A percentile compares a stretch with the other conserved stretches of the same genome.
Conservation (phyloP, 176 grass and related monocot genomes). For the Raddia distichophylla region DNA sequence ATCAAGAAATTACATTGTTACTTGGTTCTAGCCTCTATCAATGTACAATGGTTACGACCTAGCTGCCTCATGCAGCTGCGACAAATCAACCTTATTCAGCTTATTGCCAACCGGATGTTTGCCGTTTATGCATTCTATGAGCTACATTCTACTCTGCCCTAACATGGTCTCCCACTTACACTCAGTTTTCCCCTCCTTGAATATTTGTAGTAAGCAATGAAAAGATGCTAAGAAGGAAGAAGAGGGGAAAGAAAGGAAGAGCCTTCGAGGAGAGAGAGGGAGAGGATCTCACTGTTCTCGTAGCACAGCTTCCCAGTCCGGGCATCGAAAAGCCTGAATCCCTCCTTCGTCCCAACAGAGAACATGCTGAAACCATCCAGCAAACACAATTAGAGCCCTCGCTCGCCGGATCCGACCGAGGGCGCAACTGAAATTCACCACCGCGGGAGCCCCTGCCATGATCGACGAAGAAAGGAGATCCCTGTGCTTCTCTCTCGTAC, state of each 20-base stretch:
- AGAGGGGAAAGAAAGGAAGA: not conserved
- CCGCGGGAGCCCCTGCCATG: not conserved
- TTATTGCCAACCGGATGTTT: not conserved
- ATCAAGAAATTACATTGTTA: not conserved
- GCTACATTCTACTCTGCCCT: not conserved
- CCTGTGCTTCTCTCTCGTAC: slow-evolving; percentile 26
- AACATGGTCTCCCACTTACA: not conserved
- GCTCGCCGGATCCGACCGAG: not conserved
- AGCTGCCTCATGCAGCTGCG: not conserved
- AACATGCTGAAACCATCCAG: slow-evolving; percentile 63
- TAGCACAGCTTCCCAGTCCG: slow-evolving; percentile 66
- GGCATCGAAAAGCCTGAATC: slow-evolving; percentile 90
- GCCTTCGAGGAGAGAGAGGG: not conserved
- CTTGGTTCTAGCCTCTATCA: not conserved
- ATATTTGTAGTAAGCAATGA: not conserved
- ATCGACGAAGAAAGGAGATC: not conserved
- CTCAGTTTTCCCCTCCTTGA: not conserved
- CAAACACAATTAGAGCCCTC: slow-evolving; percentile 1
- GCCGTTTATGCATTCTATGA: not conserved
- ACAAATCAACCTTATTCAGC: not conserved
- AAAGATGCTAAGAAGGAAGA: not conserved
- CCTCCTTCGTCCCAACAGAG: slow-evolving; percentile 73
- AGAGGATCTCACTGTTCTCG: slow-evolving; percentile 58
- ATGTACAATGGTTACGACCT: not conserved
- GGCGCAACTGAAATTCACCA: not conserved